Evolutionary conservation across 2,329 filamentous ascomycete species (phyloP), one percentile per base, ranked within the genome.

Genomic region (Aspergillus nomiae): DNA sequence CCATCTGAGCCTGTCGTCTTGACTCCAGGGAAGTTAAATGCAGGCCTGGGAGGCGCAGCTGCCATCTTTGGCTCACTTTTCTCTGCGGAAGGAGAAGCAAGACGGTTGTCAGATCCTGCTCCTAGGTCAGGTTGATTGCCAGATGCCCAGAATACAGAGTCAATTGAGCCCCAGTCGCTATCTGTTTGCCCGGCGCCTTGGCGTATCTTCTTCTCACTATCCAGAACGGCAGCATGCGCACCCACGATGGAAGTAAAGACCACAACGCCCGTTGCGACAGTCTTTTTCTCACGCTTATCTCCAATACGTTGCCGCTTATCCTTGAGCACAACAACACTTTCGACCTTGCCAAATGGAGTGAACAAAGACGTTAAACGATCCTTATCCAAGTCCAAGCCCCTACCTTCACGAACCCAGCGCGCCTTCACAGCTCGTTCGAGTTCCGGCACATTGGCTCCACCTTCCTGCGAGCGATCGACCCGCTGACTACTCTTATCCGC

Each of bases 351-450:
- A 68, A 87, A 88, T 19, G 78, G 74, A 1, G 76, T 74, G 70
- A 88, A 88, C 16, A 85, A 74, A 8, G 71, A 66, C 34, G 70
- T 70, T 12, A 89, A 66, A 11, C 76, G 74, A 2, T 83, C 80
- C 58, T 82, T 81, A 66, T 84, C 83, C 62, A 87, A 76, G 1
- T 78, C 72, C 8, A 78, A 70, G 0, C 80, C 79, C 11, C 74
- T 75, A 19, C 79, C 83, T 63, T 86, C 82, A 30, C 83, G 76
- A 10, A 79, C 70, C 80, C 85, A 89, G 8, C 85, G 83, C 14
- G 88, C 77, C 69, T 86, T 88, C 65, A 89, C 77, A 7, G 85
- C 84, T 30, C 87, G 82, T 61, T 88, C 84, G 53, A 86, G 75
- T 58, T 87, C 85, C 1, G 83, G 74, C 5, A 85, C 80, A 62